phyloP scores from a whole-genome alignment of 2,329 filamentous ascomycete species.

The Trichoderma afroharzianum region DNA sequence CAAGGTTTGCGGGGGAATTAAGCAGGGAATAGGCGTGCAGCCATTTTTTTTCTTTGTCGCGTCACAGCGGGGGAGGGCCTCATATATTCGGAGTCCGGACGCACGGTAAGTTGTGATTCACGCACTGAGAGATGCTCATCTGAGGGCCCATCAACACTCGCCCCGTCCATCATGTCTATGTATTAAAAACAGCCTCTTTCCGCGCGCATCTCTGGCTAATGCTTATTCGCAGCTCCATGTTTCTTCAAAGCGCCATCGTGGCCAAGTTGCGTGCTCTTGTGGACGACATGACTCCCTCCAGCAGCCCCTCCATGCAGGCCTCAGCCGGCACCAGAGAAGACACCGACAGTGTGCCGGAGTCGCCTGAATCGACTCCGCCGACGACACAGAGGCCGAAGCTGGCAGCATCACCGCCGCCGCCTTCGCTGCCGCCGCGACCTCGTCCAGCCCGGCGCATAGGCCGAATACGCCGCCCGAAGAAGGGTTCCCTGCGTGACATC shows the following conservation, averaged over 20 bases:
- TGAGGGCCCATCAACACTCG: conserved; percentile 27
- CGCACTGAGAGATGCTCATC: conserved; percentile 25
- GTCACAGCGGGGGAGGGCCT: conserved; percentile 12
- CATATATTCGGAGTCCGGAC: neutral
- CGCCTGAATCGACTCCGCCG: conserved; percentile 24
- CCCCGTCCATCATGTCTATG: neutral
- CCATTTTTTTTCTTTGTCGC: conserved; percentile 4
- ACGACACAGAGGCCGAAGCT: conserved; percentile 24
- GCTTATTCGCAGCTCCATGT: conserved; percentile 19
- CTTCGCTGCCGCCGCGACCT: conserved; percentile 16
- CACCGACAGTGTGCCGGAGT: neutral
- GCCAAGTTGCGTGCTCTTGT: conserved; percentile 30
- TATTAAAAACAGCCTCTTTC: too few relatives aligned
- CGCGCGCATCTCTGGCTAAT: neutral
- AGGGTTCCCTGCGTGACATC: conserved; percentile 50
- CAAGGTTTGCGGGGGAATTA: neutral
- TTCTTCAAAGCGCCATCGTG: conserved; percentile 27
- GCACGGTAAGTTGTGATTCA: neutral
- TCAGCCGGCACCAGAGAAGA: neutral
- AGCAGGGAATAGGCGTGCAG: conserved; percentile 15
- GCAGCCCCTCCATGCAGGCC: conserved; percentile 13
- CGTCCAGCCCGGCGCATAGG: conserved; percentile 5
- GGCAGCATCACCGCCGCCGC: conserved; percentile 16
- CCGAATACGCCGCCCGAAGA: conserved; percentile 39
- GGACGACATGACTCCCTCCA: conserved; percentile 21